These are phyloP conservation scores for Lactarius tabidus DNA, from an alignment of 768 basidiomycete species.

Conservation along the genomic window DNA sequence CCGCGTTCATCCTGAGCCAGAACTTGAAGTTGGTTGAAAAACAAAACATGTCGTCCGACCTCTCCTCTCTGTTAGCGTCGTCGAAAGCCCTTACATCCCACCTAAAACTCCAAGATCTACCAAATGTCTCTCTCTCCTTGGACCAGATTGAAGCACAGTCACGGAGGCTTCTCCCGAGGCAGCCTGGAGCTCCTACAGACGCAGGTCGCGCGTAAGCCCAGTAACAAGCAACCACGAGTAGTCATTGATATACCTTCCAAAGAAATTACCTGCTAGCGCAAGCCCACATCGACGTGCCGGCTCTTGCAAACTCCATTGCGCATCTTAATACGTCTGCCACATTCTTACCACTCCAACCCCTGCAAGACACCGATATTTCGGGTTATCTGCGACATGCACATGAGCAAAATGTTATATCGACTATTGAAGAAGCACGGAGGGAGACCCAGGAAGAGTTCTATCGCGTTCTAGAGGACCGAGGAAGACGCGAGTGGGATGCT, in stretches of 20 bases:
- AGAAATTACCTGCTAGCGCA: conserved; percentile 93
- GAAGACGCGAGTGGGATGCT: conserved; percentile 81
- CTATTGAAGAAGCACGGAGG: conserved; percentile 85
- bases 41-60: conserved; percentile 41
- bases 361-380: conserved; percentile 91
- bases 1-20: not conserved
- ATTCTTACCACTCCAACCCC: conserved; percentile 83
- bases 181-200: conserved; percentile 59
- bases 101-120: conserved; percentile 74
- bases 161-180: conserved; percentile 72
- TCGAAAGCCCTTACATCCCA: conserved; percentile 75
- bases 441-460: conserved; percentile 87
- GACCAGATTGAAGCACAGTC: conserved; percentile 96
- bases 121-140: conserved; percentile 82
- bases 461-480: conserved; percentile 68
- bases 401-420: conserved; percentile 90
- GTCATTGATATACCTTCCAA: conserved; percentile 16
- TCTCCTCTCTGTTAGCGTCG: conserved; percentile 66
- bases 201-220: conserved; percentile 64
- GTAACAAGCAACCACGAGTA: not conserved
- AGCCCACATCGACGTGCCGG: conserved; percentile 90
- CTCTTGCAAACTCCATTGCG: conserved; percentile 77
- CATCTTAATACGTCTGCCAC: conserved; percentile 77
- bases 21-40: not conserved
- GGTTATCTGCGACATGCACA: conserved; percentile 95